phyloP scores from a whole-genome alignment of 768 basidiomycete species.

The Tylopilus subfusipes region DNA sequence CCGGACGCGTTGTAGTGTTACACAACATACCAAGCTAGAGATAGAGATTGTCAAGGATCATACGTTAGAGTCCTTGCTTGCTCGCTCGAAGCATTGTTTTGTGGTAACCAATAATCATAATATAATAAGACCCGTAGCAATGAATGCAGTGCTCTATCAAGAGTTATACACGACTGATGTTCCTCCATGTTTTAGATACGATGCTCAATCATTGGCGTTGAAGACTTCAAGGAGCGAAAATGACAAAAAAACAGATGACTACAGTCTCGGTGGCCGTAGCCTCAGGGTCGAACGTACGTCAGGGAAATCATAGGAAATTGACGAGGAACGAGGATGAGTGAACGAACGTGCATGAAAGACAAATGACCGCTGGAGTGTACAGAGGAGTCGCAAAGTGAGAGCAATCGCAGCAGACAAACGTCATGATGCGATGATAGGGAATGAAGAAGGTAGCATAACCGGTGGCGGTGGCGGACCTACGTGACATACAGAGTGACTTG shows the following conservation, averaged over 20 bases:
- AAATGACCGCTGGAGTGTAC: constrained; percentile 11
- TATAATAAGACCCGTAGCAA: constrained; percentile 31
- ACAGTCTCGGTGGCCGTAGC: not conserved
- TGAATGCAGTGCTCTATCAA: constrained; percentile 36
- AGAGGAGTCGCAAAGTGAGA: constrained; percentile 14
- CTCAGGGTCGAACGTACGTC: constrained; percentile 11
- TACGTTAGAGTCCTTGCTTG: constrained; percentile 1
- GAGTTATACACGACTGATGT: constrained; percentile 34
- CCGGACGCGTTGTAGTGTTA: constrained; percentile 58
- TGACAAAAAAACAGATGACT: constrained; percentile 9
- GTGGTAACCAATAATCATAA: constrained; percentile 23
- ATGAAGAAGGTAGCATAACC: not conserved
- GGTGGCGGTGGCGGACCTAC: constrained; percentile 35
- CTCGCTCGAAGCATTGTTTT: not conserved
- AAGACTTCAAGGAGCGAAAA: constrained; percentile 15
- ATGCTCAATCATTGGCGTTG: constrained; percentile 17
- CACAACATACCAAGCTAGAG: not conserved
- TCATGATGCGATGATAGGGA: constrained; percentile 1
- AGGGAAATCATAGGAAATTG: constrained; percentile 13
- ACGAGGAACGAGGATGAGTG: constrained; percentile 8
- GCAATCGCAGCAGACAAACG: constrained; percentile 7
- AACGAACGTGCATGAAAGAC: constrained; percentile 24
- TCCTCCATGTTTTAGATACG: constrained; percentile 34
- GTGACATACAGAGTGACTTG: constrained; percentile 81
- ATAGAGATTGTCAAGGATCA: not conserved